phyloP scores from a whole-genome alignment of 805 yeast genomes.

The Yarrowia sp. region DNA sequence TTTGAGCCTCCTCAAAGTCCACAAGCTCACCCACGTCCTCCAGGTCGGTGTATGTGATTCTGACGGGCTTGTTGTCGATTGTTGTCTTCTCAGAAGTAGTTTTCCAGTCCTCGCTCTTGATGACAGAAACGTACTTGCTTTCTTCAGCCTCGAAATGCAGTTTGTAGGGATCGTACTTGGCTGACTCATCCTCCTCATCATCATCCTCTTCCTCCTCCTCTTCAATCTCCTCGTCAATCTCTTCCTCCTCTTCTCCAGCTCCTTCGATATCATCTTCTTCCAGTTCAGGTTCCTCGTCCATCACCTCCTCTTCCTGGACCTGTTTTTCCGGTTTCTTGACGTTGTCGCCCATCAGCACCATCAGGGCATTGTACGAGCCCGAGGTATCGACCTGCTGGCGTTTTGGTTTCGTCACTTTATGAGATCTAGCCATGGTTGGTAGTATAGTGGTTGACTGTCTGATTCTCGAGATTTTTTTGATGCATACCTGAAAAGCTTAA shows the following conservation, averaged over 20 bases:
- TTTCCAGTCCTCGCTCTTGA: conserved; percentile 23
- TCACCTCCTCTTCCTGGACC: conserved; percentile 42
- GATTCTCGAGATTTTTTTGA: conserved; percentile 14
- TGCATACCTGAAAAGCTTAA: conserved; percentile 2
- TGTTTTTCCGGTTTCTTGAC: conserved; percentile 14
- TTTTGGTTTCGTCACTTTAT: conserved; percentile 27
- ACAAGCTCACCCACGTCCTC: conserved; percentile 1
- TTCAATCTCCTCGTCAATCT: conserved; percentile 45
- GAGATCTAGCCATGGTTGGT: conserved; percentile 11
- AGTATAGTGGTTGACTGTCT: background rate
- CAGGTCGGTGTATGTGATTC: conserved; percentile 24
- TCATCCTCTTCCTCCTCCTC: conserved; percentile 48
- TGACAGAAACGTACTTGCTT: conserved; percentile 41
- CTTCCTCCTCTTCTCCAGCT: conserved; percentile 49
- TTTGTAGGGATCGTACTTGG: conserved; percentile 72
- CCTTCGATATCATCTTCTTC: conserved; percentile 45
- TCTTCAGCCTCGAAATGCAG: conserved; percentile 64
- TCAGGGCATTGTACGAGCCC: conserved; percentile 8
- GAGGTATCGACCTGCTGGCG: conserved; percentile 16
- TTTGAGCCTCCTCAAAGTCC: conserved; percentile 16
- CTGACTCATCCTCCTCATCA: background rate
- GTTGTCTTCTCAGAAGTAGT: conserved; percentile 6
- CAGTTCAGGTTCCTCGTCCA: conserved; percentile 32
- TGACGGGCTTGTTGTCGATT: background rate
- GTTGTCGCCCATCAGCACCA: conserved; percentile 27